phyloP scores from a whole-genome alignment of 345 rosid species.

The Melaleuca alternifolia region DNA sequence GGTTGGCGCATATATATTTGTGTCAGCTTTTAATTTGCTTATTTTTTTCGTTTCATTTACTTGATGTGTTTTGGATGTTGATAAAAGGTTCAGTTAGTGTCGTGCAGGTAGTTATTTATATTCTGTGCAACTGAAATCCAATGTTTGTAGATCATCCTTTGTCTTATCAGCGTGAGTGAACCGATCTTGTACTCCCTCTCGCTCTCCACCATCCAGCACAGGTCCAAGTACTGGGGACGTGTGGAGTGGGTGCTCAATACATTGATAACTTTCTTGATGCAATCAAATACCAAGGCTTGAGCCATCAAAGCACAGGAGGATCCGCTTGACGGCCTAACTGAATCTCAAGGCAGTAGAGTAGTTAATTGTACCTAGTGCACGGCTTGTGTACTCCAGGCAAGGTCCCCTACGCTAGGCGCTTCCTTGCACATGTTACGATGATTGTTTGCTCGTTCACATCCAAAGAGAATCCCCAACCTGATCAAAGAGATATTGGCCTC shows the following conservation, averaged over 20 bases:
- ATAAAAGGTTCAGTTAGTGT: not conserved
- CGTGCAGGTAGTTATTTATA: not conserved
- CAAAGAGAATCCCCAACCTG: not conserved
- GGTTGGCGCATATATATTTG: not conserved
- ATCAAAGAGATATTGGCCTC: not conserved
- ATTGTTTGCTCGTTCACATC: not conserved
- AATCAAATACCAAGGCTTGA: not conserved
- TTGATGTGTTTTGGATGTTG: not conserved
- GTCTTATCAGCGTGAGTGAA: not conserved
- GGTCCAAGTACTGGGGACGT: not conserved
- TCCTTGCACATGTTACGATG: not conserved
- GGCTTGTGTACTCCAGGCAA: not conserved
- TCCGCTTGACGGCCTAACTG: not conserved
- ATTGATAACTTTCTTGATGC: not conserved
- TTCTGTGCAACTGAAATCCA: not conserved
- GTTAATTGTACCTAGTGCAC: not conserved
- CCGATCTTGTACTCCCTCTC: not conserved
- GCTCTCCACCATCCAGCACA: not conserved
- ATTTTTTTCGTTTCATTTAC: not conserved
- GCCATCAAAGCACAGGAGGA: not conserved
- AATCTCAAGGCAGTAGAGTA: not conserved
- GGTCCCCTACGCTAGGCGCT: not conserved
- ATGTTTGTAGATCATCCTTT: not conserved
- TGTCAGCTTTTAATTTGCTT: not conserved
- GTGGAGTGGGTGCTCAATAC: not conserved